Evolutionary conservation across 495 filamentous ascomycete genomes (phyloP), one percentile per base, ranked within the genome.

Genomic region (Penicillium robsamsonii): DNA sequence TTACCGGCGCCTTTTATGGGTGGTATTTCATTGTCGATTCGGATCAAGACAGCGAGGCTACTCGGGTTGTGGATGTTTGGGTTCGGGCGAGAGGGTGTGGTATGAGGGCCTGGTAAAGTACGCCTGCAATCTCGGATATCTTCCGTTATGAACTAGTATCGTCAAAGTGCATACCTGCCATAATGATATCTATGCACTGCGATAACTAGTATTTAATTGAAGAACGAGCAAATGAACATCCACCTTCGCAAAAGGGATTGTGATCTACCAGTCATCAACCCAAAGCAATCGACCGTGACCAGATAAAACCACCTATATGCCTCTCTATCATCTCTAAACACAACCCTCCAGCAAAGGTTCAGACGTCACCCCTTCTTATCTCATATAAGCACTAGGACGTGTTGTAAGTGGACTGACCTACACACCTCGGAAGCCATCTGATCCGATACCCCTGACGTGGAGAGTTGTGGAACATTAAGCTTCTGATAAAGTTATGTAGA

Each of bases 11-110:
- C 0, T 82, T 83, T 2, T 87, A 84, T 67, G 85, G 82, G 7
- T 92, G 81, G 74, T 96, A 92, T 69, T 71, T 91, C 31, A 74
- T 96, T 24, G 84, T 95, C 5, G 89, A 95, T 70, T 84, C 81
- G 25, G 72, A 79, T 37, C 69, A 65, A 10, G 72, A 75, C 57
- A 73, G 80, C 49, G 79, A 86, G 37, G 81, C 46, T 67, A 70
- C 75, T 67, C 69, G 82, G 60, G 74, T 90, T 53, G 75, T 88
- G 38, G 88, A 90, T 75, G 80, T 90, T 12, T 91, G 88, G 87
- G 73, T 79, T 40, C 72, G 85, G 50, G 60, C 61, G 6, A 51
- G 53, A 12, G 61, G 63, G 15, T 62, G 58, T 33, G 51, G 51
- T 22, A 38, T 59, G 38, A 52, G 38, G n/a, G 38, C 50, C 11